These are phyloP conservation scores for Chrysoporthe puriensis DNA, from an alignment of 2,329 filamentous ascomycete genomes.

Conservation along the genomic window DNA sequence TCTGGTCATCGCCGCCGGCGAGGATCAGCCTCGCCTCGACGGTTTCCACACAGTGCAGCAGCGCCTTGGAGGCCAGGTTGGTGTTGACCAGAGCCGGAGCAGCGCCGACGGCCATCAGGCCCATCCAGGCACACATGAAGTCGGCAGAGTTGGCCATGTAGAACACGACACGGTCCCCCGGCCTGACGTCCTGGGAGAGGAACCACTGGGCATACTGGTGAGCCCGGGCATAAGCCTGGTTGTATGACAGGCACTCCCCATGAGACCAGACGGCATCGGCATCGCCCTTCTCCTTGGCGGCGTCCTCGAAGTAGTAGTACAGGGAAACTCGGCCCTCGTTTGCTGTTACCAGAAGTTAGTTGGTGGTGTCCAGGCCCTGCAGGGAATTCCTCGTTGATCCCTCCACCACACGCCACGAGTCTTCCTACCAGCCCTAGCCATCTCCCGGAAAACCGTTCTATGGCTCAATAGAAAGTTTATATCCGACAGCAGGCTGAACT, in stretches of 20 bases:
- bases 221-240: slow-evolving; percentile 56
- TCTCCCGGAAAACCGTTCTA: slow-evolving; percentile 48
- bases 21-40: slow-evolving; percentile 60
- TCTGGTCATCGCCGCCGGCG: slow-evolving; percentile 59
- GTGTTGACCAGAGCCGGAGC: slow-evolving; percentile 74
- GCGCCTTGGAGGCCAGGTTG: slow-evolving; percentile 64
- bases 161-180: slow-evolving; percentile 64
- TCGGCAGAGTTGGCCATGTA: slow-evolving; percentile 71
- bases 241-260: slow-evolving; percentile 61
- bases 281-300: slow-evolving; percentile 54
- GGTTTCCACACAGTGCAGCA: slow-evolving; percentile 68
- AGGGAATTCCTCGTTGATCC: background rate
- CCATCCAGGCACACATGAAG: slow-evolving; percentile 69
- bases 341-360: slow-evolving; percentile 39
- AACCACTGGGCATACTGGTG: slow-evolving; percentile 68
- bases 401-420: slow-evolving; percentile 8
- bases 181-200: slow-evolving; percentile 58
- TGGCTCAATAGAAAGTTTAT: slow-evolving; percentile 48
- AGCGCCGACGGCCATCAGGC: slow-evolving; percentile 66
- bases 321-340: slow-evolving; percentile 58
- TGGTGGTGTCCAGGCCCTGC: background rate
- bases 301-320: slow-evolving; percentile 68
- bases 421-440: slow-evolving; percentile 51
- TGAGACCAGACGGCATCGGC: slow-evolving; percentile 70
- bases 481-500: slow-evolving; percentile 69